Evolutionary conservation across 495 filamentous ascomycete species (phyloP).

Genomic region (Arthonia radiata): DNA sequence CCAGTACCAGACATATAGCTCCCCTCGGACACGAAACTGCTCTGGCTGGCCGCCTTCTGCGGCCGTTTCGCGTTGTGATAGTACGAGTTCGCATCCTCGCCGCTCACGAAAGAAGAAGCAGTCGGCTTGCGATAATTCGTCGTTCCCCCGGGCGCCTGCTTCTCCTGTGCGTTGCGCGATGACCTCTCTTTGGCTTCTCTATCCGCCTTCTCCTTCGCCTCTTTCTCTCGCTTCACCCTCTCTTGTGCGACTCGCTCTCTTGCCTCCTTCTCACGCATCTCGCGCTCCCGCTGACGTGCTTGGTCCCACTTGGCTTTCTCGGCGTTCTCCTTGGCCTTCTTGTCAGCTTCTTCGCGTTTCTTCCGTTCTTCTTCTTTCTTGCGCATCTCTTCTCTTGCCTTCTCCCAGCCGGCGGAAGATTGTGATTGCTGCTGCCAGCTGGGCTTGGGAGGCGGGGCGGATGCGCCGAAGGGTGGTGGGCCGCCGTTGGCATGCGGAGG

Average conservation of each 20-base stretch:
- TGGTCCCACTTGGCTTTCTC: conserved; percentile 13
- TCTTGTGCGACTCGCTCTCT: conserved; percentile 16
- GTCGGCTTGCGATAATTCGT: conserved; percentile 32
- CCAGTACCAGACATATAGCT: too few relatives aligned
- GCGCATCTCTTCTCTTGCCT: conserved; percentile 36
- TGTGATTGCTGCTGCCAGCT: conserved; percentile 3
- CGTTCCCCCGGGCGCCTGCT: conserved; percentile 15
- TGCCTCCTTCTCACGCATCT: conserved; percentile 16
- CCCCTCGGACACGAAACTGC: too few relatives aligned
- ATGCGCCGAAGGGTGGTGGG: background rate
- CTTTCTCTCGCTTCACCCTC: conserved; percentile 21
- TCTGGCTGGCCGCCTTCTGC: too few relatives aligned
- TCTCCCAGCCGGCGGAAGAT: conserved; percentile 34
- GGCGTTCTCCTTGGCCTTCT: conserved; percentile 18
- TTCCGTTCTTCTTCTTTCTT: conserved; percentile 26
- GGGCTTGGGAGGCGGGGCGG: conserved; percentile 1
- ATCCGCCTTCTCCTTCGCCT: conserved; percentile 20
- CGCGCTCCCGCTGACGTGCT: conserved; percentile 16
- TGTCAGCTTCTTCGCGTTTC: conserved; percentile 16
- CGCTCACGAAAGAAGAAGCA: conserved; percentile 38
- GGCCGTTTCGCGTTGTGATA: too few relatives aligned
- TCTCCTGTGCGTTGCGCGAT: conserved; percentile 17
- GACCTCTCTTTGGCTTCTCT: conserved; percentile 13
- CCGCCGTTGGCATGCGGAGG: conserved; percentile 5
- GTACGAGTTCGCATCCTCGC: conserved; percentile 42